Conservation (phyloP, 805 yeast genomes). For the Candida coquimbonensis region DNA sequence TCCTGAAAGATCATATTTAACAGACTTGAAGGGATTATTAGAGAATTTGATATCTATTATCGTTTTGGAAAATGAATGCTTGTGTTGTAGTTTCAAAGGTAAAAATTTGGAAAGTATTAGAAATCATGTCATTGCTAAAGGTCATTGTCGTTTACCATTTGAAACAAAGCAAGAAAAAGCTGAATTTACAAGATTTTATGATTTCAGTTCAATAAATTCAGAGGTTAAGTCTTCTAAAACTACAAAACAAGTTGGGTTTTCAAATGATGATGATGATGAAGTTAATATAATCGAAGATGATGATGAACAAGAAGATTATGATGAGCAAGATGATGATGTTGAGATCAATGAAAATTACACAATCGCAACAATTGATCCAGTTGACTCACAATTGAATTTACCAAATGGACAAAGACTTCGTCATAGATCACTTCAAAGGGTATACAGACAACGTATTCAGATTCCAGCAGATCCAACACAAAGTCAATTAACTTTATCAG, state of each 20-base stretch:
- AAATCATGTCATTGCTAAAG: constrained; percentile 79
- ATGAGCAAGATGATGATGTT: constrained; percentile 15
- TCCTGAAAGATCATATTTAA: constrained; percentile 71
- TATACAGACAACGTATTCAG: constrained; percentile 58
- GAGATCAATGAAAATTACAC: constrained; percentile 28
- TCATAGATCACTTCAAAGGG: constrained; percentile 69
- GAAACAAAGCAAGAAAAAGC: constrained; percentile 73
- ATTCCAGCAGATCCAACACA: constrained; percentile 42
- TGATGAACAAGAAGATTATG: constrained; percentile 10
- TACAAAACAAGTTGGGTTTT: constrained; percentile 25
- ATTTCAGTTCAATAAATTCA: constrained; percentile 62
- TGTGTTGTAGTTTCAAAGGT: constrained; percentile 83
- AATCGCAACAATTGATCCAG: constrained; percentile 36
- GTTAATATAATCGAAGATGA: constrained; percentile 25
- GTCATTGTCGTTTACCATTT: constrained; percentile 86
- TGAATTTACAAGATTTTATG: constrained; percentile 76
- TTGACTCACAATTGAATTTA: constrained; percentile 60
- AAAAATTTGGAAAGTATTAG: constrained; percentile 76
- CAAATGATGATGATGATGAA: constrained; percentile 26
- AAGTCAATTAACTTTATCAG: constrained; percentile 66
- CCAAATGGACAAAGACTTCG: constrained; percentile 79
- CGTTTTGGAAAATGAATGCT: constrained; percentile 76
- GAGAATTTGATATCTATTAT: constrained; percentile 71
- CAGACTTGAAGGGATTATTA: constrained; percentile 67
- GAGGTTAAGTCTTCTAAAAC: constrained; percentile 25